Conservation (phyloP, 2,329 filamentous ascomycete species). For the Aspergillus sp. region DNA sequence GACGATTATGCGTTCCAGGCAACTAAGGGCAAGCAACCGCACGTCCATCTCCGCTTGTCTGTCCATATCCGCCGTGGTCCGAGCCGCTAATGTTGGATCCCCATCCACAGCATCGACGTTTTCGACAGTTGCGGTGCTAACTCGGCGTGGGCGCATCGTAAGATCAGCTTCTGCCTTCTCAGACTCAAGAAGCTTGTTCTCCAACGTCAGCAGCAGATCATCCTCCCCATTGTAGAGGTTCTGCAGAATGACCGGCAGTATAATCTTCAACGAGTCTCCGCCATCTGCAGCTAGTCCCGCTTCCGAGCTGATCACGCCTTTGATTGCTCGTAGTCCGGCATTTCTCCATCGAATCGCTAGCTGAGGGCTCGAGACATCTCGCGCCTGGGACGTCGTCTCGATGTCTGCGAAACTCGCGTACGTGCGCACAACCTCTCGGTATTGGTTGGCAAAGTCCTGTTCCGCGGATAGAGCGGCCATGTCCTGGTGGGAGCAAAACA, state of each 20-base stretch:
- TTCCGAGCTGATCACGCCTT: slow-evolving; percentile 76
- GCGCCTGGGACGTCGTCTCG: slow-evolving; percentile 45
- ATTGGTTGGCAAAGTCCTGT: slow-evolving; percentile 76
- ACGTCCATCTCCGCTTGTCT: slow-evolving; percentile 87
- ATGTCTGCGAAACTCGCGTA: slow-evolving; percentile 81
- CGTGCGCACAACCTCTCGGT: slow-evolving; percentile 74
- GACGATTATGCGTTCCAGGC: slow-evolving; percentile 81
- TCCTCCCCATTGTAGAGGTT: slow-evolving; percentile 70
- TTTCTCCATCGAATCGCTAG: slow-evolving; percentile 76
- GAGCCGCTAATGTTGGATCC: slow-evolving; percentile 64
- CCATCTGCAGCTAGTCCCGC: slow-evolving; percentile 74
- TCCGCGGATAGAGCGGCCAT: slow-evolving; percentile 81
- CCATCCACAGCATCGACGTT: slow-evolving; percentile 70
- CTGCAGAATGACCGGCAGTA: slow-evolving; percentile 81
- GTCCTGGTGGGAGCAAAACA: slow-evolving; percentile 87
- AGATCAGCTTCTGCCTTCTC: slow-evolving; percentile 67
- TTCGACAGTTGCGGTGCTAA: slow-evolving; percentile 75
- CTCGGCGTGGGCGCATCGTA: slow-evolving; percentile 64
- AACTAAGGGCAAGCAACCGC: slow-evolving; percentile 78
- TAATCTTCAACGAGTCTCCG: slow-evolving; percentile 71
- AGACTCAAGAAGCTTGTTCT: slow-evolving; percentile 64
- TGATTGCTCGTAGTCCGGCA: slow-evolving; percentile 74
- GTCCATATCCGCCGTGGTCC: slow-evolving; percentile 82
- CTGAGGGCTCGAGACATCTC: slow-evolving; percentile 64
- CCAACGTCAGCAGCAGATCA: slow-evolving; percentile 66